Conservation (phyloP, 2,329 filamentous ascomycete genomes). For the Colletotrichum phormii region DNA sequence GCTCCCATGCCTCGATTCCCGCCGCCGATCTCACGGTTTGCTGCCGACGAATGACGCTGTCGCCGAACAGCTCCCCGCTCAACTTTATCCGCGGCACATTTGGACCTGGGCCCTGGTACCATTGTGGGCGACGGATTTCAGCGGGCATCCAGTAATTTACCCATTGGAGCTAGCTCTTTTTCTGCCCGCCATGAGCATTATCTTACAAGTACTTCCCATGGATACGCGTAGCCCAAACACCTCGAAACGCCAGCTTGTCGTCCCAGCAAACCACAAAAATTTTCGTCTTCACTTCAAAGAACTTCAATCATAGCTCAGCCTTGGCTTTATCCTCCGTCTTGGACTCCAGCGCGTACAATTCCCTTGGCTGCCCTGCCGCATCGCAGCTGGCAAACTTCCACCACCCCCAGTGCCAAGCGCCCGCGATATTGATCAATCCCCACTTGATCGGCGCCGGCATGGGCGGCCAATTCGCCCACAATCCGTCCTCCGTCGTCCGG, state of each 20-base stretch:
- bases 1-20: not conserved
- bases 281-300: not conserved
- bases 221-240: not conserved
- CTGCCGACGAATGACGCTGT: conserved; percentile 7
- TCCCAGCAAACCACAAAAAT: not conserved
- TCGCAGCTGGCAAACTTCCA: conserved; percentile 77
- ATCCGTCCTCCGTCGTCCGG: conserved; percentile 66
- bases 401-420: conserved; percentile 65
- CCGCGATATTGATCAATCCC: conserved; percentile 69
- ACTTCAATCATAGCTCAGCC: conserved; percentile 9
- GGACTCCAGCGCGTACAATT: conserved; percentile 61
- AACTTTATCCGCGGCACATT: not conserved
- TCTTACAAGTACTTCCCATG: conserved; percentile 6
- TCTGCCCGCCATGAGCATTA: conserved; percentile 17
- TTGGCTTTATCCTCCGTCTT: conserved; percentile 21
- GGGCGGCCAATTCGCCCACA: conserved; percentile 73
- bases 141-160: not conserved
- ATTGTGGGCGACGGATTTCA: not conserved
- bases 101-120: not conserved
- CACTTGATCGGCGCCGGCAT: conserved; percentile 71
- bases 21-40: conserved; percentile 17
- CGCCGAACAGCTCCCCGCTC: conserved; percentile 3
- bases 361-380: conserved; percentile 61
- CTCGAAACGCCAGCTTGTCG: conserved; percentile 3
- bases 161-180: conserved; percentile 4